Evolutionary conservation across 768 basidiomycete genomes (phyloP), one percentile per base, ranked within the genome.

Genomic region (Lactarius trivialis): DNA sequence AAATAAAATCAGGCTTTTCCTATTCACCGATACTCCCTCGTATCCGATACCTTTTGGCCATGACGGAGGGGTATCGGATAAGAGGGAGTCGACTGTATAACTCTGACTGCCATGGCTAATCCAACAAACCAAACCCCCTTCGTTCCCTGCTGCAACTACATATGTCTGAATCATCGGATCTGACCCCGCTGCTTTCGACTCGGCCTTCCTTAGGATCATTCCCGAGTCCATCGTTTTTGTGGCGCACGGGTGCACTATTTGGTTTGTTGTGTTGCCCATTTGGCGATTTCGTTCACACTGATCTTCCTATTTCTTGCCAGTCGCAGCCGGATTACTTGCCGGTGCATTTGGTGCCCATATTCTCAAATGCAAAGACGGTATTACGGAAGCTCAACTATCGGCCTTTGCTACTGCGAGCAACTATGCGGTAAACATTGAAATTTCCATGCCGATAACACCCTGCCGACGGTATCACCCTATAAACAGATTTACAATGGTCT

Each of bases 291-390:
- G 19, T 50, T 37, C 21, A 12, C 7, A 28, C 39, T 41, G 24
- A 37, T 17, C 12, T 56, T 45, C 32, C 24, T 15, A 56, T 11
- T 34, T 36, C 12, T 24, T 19, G 37, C n/a, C 71, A 76, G 80
- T 76, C 32, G 71, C 79, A 12, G 55, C 71, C 51, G 86, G 88
- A 36, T 81, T 87, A 66, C 63, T 82, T 30, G 70, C 82, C 32
- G 85, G 85, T 8, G 88, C 87, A 51, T 88, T 89, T 71, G 88
- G 88, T 66, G 75, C 84, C 12, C 88, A 90, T 71, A 83, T 74
- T 12, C 76, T 90, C 59, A 78, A 78, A 64, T 70, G 72, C n/a
- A 72, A 76, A 49, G 68, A 73, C 17, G 79, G 79, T 0, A 76
- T 83, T 8, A 81, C 83, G 7, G 55, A 77, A 11, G 84, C 83